Conservation (phyloP, 305 asterid genomes). For the Fraxinus sp. region DNA sequence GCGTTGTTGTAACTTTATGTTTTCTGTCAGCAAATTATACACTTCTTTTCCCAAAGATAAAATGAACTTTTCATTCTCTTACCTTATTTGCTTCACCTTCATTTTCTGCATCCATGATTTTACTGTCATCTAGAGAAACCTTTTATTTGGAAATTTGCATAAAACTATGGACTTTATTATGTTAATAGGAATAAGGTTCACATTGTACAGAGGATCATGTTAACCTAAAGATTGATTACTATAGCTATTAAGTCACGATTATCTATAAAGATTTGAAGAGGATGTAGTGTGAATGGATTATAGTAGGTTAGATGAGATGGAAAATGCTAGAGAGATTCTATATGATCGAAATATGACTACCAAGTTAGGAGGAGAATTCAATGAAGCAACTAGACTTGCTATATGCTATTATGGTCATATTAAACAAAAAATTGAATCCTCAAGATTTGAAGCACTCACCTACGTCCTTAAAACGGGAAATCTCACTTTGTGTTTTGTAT, state of each 20-base stretch:
- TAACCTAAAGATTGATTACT: not conserved
- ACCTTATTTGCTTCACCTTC: not conserved
- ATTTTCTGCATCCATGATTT: not conserved
- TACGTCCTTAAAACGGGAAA: no score
- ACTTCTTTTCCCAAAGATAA: not conserved
- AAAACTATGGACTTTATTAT: not conserved
- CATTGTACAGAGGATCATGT: not conserved
- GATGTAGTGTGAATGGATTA: not conserved
- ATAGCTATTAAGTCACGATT: not conserved
- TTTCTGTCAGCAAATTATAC: not conserved
- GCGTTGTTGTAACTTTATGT: not conserved
- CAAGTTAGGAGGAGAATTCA: not conserved
- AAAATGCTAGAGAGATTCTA: not conserved
- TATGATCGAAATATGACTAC: not conserved
- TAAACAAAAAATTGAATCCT: no score
- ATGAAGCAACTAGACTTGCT: not conserved
- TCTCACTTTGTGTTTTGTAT: no score
- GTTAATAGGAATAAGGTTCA: not conserved
- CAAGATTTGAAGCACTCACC: no score
- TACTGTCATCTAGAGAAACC: not conserved
- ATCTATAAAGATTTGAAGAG: not conserved
- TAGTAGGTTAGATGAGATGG: not conserved
- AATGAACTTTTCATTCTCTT: not conserved
- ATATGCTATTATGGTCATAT: no score
- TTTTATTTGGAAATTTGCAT: not conserved